Conservation (phyloP, 106 monocot genomes). For the Allium fistulosum region DNA sequence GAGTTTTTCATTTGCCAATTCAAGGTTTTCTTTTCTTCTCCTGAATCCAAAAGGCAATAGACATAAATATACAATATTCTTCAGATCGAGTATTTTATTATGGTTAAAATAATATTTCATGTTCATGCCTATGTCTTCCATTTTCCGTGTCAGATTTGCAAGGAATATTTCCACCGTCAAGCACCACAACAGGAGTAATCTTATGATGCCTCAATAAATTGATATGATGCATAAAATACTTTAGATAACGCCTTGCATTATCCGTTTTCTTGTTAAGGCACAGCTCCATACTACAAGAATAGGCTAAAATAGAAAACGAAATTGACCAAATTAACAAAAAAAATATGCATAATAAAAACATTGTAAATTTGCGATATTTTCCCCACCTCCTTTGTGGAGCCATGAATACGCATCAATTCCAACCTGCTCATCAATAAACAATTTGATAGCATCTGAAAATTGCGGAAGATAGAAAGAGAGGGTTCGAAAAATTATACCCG, state of each 20-base stretch:
- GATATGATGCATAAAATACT: constrained; percentile 79
- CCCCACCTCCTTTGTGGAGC: constrained; percentile 92
- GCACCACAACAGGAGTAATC: constrained; percentile 68
- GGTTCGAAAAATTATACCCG: constrained; percentile 32
- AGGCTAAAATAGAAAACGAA: constrained; percentile 32
- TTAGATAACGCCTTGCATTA: constrained; percentile 41
- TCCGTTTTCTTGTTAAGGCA: constrained; percentile 31
- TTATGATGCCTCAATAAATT: constrained; percentile 67
- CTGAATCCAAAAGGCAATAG: constrained; percentile 25
- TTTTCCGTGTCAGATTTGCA: constrained; percentile 61
- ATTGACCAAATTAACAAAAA: no score
- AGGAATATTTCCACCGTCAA: constrained; percentile 69
- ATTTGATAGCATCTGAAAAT: background rate
- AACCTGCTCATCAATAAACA: constrained; percentile 37
- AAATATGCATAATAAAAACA: background rate
- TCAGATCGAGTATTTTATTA: background rate
- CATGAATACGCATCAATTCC: constrained; percentile 93
- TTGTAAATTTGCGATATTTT: background rate
- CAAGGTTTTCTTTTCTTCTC: constrained; percentile 56
- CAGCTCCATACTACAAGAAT: constrained; percentile 93
- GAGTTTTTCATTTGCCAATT: constrained; percentile 53
- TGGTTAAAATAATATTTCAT: background rate
- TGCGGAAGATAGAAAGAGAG: background rate
- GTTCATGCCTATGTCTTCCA: constrained; percentile 43
- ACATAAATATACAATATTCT: background rate